Percentiles rank a stretch among this genome's conserved stretches.
Evolutionary conservation across 1,139 yeast genomes (phyloP).

Genomic region (Meyerozyma guilliermondii): DNA sequence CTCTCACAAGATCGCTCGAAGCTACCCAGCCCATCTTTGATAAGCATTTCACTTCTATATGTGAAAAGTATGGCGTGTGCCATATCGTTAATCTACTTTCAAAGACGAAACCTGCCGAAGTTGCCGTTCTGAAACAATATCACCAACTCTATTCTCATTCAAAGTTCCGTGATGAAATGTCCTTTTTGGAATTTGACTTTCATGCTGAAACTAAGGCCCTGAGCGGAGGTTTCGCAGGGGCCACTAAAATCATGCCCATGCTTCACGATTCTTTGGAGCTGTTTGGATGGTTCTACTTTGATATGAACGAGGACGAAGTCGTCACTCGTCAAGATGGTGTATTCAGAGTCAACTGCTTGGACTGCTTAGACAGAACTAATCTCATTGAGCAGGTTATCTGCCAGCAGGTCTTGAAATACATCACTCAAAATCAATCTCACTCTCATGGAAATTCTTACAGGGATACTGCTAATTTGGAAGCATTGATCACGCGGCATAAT

Average conservation of each 20-base stretch:
- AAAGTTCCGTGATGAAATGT: constrained; percentile 43
- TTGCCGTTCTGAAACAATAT: constrained; percentile 66
- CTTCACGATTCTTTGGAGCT: constrained; percentile 63
- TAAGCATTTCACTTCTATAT: constrained; percentile 66
- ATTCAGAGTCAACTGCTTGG: constrained; percentile 89
- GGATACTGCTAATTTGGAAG: constrained; percentile 28
- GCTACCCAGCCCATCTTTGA: constrained; percentile 92
- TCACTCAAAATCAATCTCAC: constrained; percentile 46
- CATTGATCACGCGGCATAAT: constrained; percentile 64
- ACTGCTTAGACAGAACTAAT: constrained; percentile 92
- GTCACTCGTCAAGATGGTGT: constrained; percentile 81
- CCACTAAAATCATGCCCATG: constrained; percentile 61
- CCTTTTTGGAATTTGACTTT: constrained; percentile 82
- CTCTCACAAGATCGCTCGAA: constrained; percentile 79
- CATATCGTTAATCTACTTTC: constrained; percentile 83
- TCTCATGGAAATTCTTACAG: constrained; percentile 15
- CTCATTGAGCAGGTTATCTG: constrained; percentile 83
- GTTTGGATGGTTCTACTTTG: constrained; percentile 73
- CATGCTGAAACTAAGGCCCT: constrained; percentile 76
- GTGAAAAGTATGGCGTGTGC: constrained; percentile 76
- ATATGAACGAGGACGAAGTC: constrained; percentile 42
- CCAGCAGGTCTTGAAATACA: constrained; percentile 54
- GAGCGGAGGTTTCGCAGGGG: constrained; percentile 82
- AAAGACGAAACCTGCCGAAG: constrained; percentile 67
- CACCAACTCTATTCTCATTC: constrained; percentile 47